phyloP scores from a whole-genome alignment of 768 basidiomycete species.

The Boletus reticuloceps region DNA sequence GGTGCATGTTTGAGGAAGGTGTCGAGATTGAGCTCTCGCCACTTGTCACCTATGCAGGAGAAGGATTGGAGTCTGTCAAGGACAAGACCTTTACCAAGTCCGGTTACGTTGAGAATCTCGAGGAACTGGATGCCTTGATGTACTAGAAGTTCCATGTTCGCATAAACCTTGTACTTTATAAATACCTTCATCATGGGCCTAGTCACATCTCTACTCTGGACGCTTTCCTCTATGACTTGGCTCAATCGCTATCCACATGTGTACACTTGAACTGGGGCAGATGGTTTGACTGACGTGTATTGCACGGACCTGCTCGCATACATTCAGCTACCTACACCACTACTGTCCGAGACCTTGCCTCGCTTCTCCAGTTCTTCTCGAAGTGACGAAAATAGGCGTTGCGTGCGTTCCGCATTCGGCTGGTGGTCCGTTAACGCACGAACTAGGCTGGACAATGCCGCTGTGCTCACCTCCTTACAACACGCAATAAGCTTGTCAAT shows the following conservation, averaged over 20 bases:
- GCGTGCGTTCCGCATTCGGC: conserved; percentile 82
- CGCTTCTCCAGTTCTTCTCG: conserved; percentile 83
- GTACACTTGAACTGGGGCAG: conserved; percentile 12
- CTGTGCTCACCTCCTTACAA: conserved; percentile 74
- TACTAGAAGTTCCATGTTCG: conserved; percentile 28
- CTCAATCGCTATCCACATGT: not conserved
- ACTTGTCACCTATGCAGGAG: conserved; percentile 85
- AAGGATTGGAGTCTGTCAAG: conserved; percentile 77
- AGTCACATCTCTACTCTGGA: not conserved
- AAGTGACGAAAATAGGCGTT: conserved; percentile 74
- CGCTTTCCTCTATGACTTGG: not conserved
- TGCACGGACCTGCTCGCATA: conserved; percentile 10
- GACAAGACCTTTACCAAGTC: conserved; percentile 78
- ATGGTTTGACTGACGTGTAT: conserved; percentile 14
- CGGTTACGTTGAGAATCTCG: conserved; percentile 60
- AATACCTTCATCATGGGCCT: not conserved
- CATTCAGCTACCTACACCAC: conserved; percentile 43
- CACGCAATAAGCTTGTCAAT: conserved; percentile 83
- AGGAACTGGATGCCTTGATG: conserved; percentile 69
- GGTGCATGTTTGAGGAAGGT: conserved; percentile 72
- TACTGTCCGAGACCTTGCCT: conserved; percentile 45
- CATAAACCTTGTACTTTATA: conserved; percentile 3
- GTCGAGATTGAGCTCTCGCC: conserved; percentile 92
- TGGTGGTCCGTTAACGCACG: conserved; percentile 31
- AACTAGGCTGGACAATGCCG: not conserved